Evolutionary conservation across 139 green algal genomes (phyloP), one percentile per base, ranked within the genome.

Genomic region (Parachlorella kessleri): DNA sequence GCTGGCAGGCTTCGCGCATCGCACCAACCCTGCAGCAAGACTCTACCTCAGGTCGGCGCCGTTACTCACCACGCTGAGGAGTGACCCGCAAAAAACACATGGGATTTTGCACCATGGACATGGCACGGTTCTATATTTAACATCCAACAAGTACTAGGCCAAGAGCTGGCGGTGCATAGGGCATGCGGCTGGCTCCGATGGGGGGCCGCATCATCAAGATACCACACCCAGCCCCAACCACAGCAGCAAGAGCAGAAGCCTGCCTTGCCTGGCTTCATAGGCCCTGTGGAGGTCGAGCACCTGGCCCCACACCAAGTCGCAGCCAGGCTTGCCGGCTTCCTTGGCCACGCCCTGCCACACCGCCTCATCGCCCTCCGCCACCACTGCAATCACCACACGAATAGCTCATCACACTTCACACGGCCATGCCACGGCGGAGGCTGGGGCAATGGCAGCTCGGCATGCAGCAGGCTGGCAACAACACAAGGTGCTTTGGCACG

Each of bases 291-390:
- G 73, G 24, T 85, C 87, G 8, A 55, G 70, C 28, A 93, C 48
- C 77, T 93, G 90, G 7, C 80, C 87, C 88, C 87, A 93, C 74
- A 94, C 41, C 40, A 94, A 91, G 33, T 85, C 54, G 32, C 78
- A 85, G 75, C 33, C 5, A 35, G 6, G 3, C 28, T 37, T 6
- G 53, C 18, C 9, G 9, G 33, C 6, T n/a, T 42, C 66, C 14
- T 4, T 10, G 48, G 4, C 33, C 6, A 73, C 6, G 35, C 41
- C 35, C 3, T 26, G n/a, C 3, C 33, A 41, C 42, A 26, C 10
- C 2, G 28, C 7, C 6, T n/a, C 36, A 30, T 23, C 66, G 9
- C 18, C 3, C 33, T n/a, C 4, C 8, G 3, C 66, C 7, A 24
- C 35, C 32, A 41, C 10, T 8, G 35, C 69, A 66, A 4, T 21